Conservation (phyloP, 2,329 filamentous ascomycete genomes). For the Trichoderma endophyticum region DNA sequence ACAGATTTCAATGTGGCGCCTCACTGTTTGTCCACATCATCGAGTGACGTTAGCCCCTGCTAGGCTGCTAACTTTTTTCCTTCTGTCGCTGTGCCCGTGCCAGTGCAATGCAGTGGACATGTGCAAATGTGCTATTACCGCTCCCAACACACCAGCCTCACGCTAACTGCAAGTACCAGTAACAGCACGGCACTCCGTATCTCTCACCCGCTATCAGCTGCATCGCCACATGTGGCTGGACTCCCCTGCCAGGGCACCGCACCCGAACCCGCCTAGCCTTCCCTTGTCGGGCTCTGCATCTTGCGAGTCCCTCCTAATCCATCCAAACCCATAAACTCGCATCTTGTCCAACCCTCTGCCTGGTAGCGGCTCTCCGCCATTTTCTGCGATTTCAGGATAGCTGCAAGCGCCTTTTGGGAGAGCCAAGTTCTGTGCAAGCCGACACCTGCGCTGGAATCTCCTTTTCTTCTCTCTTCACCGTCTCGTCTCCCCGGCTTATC, state of each 20-base stretch:
- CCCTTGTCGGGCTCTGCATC: slow-evolving; percentile 33
- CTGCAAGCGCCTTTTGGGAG: slow-evolving; percentile 5
- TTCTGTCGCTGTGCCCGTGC: not conserved
- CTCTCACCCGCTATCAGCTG: not conserved
- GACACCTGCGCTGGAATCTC: not conserved
- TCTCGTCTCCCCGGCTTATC: slow-evolving; percentile 14
- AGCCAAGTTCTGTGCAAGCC: not conserved
- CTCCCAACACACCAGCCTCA: not conserved
- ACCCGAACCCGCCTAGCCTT: slow-evolving; percentile 24
- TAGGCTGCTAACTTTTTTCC: slow-evolving; percentile 3
- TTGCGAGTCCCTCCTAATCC: slow-evolving; percentile 34
- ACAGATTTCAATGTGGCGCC: slow-evolving; percentile 7
- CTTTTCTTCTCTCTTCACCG: slow-evolving; percentile 5
- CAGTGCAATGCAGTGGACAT: not conserved
- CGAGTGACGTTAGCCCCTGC: slow-evolving; percentile 20
- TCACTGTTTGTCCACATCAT: slow-evolving; percentile 20
- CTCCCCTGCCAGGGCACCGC: slow-evolving; percentile 22
- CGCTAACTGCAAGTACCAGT: not conserved
- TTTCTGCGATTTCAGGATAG: slow-evolving; percentile 2
- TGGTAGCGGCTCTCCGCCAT: slow-evolving; percentile 1
- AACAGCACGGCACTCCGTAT: not conserved
- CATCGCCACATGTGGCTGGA: slow-evolving; percentile 20
- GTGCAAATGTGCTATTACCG: not conserved
- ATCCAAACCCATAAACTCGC: slow-evolving; percentile 25
- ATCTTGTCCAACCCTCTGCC: slow-evolving; percentile 17